phyloP scores from a whole-genome alignment of 2,329 filamentous ascomycete species.

The Fusarium sp. region DNA sequence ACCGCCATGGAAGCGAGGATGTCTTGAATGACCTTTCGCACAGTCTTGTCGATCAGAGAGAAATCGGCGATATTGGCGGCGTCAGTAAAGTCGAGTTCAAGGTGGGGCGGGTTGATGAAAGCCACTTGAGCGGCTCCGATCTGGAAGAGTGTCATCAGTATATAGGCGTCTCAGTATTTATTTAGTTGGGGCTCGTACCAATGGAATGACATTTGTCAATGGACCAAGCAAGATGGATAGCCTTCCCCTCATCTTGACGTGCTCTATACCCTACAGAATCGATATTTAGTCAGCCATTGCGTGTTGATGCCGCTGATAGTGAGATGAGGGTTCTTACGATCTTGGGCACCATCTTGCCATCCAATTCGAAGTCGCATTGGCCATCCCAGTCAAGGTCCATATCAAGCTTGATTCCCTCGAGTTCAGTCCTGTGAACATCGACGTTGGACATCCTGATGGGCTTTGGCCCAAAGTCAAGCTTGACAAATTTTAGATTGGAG shows the following conservation, averaged over 20 bases:
- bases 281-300: background rate
- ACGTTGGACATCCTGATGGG: constrained; percentile 43
- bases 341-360: constrained; percentile 45
- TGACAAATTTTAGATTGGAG: constrained; percentile 40
- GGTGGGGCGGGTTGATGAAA: constrained; percentile 45
- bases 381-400: constrained; percentile 46
- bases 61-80: constrained; percentile 46
- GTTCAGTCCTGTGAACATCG: constrained; percentile 44
- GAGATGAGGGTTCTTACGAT: constrained; percentile 23
- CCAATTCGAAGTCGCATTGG: constrained; percentile 44
- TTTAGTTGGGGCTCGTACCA: constrained; percentile 30
- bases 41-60: constrained; percentile 39
- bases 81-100: constrained; percentile 46
- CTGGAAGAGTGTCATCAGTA: constrained; percentile 15
- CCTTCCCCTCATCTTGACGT: constrained; percentile 43
- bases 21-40: constrained; percentile 44
- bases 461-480: constrained; percentile 40
- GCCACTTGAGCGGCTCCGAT: constrained; percentile 46
- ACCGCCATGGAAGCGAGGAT: constrained; percentile 47
- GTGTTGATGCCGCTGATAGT: background rate
- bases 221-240: constrained; percentile 42
- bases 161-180: background rate
- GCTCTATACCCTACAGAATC: constrained; percentile 40
- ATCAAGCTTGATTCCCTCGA: constrained; percentile 45
- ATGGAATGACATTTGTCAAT: constrained; percentile 42